Base-by-base conservation (phyloP, 2,329 filamentous ascomycete genomes). In the Neopestalotiopsis clavispora region DNA sequence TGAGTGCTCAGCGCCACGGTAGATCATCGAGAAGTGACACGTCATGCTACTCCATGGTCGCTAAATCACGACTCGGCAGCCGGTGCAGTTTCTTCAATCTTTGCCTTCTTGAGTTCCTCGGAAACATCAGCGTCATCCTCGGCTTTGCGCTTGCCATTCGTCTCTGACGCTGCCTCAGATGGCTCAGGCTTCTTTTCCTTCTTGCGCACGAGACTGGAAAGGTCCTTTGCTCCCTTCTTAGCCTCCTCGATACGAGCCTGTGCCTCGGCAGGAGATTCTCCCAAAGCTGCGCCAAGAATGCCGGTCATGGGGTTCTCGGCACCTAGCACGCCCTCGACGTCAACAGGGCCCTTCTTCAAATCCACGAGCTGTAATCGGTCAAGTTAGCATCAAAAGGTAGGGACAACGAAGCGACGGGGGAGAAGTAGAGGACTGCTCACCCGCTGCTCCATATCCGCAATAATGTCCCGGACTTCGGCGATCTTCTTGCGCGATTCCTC, bases 361-460 rank as follows among this genome's bases (percentile, higher is more conserved):
- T 96, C 93, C 58, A 86, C 81, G 42, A 95, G 88, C 86, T 92
- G 72, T n/a, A 61, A 4, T 23, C 42, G 40, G 32, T 68, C 73
- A 72, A 71, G 74, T 74, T 65, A 68, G 61, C 56, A 69, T 59
- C 38, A 71, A 66, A 72, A 56, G 65, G 69, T 56, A 64, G 59
- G 61, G 30, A 67, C n/a, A 49, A 66, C 71, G 70, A 72, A 71
- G 59, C 59, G 70, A 73, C 73, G 72, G 73, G 73, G 68, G 74
- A 73, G 71, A 67, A 56, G 34, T 61, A 34, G 13, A 61, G 70
- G 68, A 71, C 72, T 67, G 81, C 87, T 80, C 82, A 92, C 89
- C 72, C 92, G 85, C 77, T 91, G 88, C 81, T 94, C 90, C 89
- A 96, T 93, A 73, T 96, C 93, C 66, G 87, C 86, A 62, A 95